Evolutionary conservation across 257 asterid species (phyloP).

Genomic region (Nicotiana tomentosiformis): DNA sequence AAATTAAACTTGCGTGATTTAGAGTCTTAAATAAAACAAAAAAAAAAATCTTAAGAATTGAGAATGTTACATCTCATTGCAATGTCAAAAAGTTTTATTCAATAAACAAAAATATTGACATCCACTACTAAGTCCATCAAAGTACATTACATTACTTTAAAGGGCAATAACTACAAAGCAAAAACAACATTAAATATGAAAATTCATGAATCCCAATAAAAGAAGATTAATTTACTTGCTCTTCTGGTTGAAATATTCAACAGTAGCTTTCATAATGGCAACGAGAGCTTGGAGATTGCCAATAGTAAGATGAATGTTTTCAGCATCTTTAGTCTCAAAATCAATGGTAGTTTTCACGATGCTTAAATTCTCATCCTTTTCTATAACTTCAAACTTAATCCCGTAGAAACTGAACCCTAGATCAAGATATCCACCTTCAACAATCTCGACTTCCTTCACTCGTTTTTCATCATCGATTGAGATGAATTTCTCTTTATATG

Average conservation of each 20-base stretch:
- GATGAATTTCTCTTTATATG: background rate
- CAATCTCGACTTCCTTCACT: background rate
- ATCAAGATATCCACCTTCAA: constrained; percentile 8
- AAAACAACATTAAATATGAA: too few relatives aligned
- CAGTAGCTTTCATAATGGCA: background rate
- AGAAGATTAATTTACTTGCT: too few relatives aligned
- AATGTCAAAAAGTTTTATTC: too few relatives aligned
- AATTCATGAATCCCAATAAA: too few relatives aligned
- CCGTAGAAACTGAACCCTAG: background rate
- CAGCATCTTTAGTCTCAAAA: background rate
- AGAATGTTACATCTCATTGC: too few relatives aligned
- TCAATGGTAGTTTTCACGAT: background rate
- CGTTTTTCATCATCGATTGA: background rate
- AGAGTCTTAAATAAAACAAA: too few relatives aligned
- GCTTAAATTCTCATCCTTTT: background rate
- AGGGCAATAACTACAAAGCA: too few relatives aligned
- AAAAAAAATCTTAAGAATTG: too few relatives aligned
- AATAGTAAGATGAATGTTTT: background rate
- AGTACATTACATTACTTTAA: too few relatives aligned
- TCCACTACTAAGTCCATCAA: too few relatives aligned
- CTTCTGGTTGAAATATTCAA: background rate
- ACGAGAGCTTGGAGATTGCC: background rate
- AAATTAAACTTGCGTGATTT: too few relatives aligned
- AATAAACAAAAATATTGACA: too few relatives aligned
- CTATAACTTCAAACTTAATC: background rate